Base-by-base conservation (phyloP, 148 eudicot species). In the Heliamphora exappendiculata region DNA sequence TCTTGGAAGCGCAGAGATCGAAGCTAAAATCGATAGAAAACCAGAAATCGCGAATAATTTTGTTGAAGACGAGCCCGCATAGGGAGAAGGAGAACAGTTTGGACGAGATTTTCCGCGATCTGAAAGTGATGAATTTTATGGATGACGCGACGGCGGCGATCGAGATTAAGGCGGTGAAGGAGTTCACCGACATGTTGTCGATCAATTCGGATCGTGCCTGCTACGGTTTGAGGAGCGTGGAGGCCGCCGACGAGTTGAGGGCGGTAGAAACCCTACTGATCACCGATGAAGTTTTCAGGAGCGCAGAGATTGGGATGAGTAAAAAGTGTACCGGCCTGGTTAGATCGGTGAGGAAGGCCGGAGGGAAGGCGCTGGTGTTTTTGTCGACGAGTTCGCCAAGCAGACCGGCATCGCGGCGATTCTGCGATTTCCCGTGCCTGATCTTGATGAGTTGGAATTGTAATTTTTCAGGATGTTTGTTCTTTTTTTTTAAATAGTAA, bases 391-490 rank as follows among this genome's bases (percentile, higher is more conserved):
- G 70, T 53, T 75, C 10, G 78, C 29, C 1, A 64, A 75, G 20
- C 14, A 63, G 67, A 75, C 70, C 16, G 78, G 78, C 7, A 64
- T 75, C 2, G 78, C 59, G 20, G 78, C 78, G 9, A 33, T 75
- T 75, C 67, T 75, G 31, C 63, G 78, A 34, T 75, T 75, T 75
- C 78, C 78, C 3, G 13, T 75, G 70, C 78, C 78, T 31, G 70
- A 75, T 17, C 42, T 75, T 22, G 78, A 75, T 62, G 67, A 41
- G 33, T 6, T 62, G 22, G 41, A 59, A 20, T 26, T 60, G 68
- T 74, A 47, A 29, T 42, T n/a, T n/a, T n/a, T n/a, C n/a, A n/a
- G n/a, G n/a, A n/a, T n/a, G n/a, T n/a, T n/a, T n/a, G n/a, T n/a
- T n/a, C n/a, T n/a, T n/a, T n/a, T n/a, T n/a, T n/a, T n/a, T n/a